Base-by-base conservation (phyloP, 768 basidiomycete genomes). In the Russula foetens region DNA sequence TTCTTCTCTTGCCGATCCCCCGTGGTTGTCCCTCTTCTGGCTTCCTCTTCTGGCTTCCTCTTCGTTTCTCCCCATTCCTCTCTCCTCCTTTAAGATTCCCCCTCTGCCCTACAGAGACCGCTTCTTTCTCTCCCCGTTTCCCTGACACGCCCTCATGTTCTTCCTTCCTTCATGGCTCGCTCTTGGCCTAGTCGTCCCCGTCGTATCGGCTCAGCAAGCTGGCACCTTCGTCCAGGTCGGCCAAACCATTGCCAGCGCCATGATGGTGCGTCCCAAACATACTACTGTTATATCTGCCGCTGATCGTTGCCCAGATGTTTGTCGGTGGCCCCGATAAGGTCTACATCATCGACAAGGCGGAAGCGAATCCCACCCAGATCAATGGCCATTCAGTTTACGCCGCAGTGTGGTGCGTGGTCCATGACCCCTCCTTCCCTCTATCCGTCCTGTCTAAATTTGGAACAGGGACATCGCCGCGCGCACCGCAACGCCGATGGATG, bases 271-370 rank as follows among this genome's bases (percentile, higher is more conserved):
- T 12, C 17, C n/a, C 12, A 14, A 5, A 0, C 7, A 5, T n/a
- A 1, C 14, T 17, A 7, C 21, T 15, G 2, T 26, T 8, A 3
- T 4, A 14, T 6, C n/a, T 6, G 4, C 28, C 1, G 1, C 41
- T 24, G 14, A 57, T 49, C 31, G 21, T 24, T 26, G 4, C 19
- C 3, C n/a, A 58, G 57, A 58, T 58, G 57, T 58, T 58, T 6
- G 17, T 58, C 5, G 57, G 49, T 21, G 7, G 41, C 11, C 9
- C 29, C 11, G 21, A 58, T 24, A 58, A 58, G 57, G 57, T 58
- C 17, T 51, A 58, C 49, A 58, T 58, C 41, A 31, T 58, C 26
- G 57, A 58, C 23, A 58, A 58, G 5, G 57, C 35, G 11, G 57
- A 58, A 33, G 41, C 17, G 2, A 58, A 58, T 26, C 21, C 39